Percentiles rank a stretch among this genome's conserved stretches.
These are phyloP conservation scores for Leccinum fibrillosum DNA, from an alignment of 768 basidiomycete genomes.

Conservation along the genomic window DNA sequence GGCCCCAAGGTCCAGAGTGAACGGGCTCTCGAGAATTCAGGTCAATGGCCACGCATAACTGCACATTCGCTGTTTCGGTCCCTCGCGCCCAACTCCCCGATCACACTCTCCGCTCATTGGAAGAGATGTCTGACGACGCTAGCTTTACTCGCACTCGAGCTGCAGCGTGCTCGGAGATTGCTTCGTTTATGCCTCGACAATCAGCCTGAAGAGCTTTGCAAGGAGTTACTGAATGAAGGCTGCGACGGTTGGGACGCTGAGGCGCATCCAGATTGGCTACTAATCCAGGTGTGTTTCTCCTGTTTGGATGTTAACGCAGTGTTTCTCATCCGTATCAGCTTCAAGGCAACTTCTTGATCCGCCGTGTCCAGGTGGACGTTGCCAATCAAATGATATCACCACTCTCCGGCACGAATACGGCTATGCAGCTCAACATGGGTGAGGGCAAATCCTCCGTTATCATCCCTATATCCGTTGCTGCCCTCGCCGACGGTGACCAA, in stretches of 20 bases:
- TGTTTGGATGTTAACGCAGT: background rate
- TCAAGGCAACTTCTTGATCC: slow-evolving; percentile 41
- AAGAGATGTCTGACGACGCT: slow-evolving; percentile 25
- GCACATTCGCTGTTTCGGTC: slow-evolving; percentile 27
- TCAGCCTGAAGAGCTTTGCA: slow-evolving; percentile 31
- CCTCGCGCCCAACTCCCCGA: slow-evolving; percentile 26
- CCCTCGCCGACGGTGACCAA: slow-evolving; percentile 41
- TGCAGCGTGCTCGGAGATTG: slow-evolving; percentile 39
- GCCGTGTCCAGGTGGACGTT: slow-evolving; percentile 40
- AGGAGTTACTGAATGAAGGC: slow-evolving; percentile 26
- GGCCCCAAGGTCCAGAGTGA: slow-evolving; percentile 14
- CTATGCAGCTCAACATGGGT: slow-evolving; percentile 56
- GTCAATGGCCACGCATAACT: slow-evolving; percentile 40
- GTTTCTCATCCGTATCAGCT: slow-evolving; percentile 30
- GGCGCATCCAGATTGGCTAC: slow-evolving; percentile 38
- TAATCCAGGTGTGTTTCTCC: slow-evolving; percentile 38
- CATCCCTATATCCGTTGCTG: slow-evolving; percentile 40
- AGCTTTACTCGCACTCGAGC: slow-evolving; percentile 28
- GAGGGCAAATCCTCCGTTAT: slow-evolving; percentile 53
- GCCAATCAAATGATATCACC: slow-evolving; percentile 49
- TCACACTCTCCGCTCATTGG: slow-evolving; percentile 28
- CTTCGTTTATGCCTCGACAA: slow-evolving; percentile 20
- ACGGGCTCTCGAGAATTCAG: slow-evolving; percentile 13
- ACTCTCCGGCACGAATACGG: slow-evolving; percentile 31
- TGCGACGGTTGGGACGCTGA: slow-evolving; percentile 15